Base-by-base conservation (phyloP, 2,329 filamentous ascomycete genomes). In the Cryphonectria parasitica region DNA sequence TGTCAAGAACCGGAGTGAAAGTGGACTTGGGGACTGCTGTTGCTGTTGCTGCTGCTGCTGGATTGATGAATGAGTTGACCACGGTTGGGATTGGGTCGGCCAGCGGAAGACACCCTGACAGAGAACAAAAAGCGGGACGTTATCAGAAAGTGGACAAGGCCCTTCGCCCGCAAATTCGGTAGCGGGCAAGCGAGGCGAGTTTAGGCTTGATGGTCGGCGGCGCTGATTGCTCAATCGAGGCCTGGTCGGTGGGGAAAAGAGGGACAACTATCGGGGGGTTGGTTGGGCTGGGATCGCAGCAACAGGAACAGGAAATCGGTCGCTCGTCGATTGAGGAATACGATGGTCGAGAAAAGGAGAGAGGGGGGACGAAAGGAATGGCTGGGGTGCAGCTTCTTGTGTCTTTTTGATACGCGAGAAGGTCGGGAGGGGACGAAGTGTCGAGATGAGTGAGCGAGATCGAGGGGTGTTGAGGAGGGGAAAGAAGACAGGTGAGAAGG, bases 111-210 rank as follows among this genome's bases (percentile, higher is more conserved):
- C 65, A 65, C 68, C 70, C 68, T 70, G 67, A 71, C 71, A 72
- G 71, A 72, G 71, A 72, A 63, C 54, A 66, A 72, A 72, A 72
- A 72, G 69, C 71, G 71, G 71, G 71, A 72, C 71, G 71, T 72
- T 72, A 71, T 72, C 71, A 72, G 66, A 71, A 71, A 67, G 64
- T 39, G 71, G 68, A 71, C 71, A 71, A 70, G 71, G 63, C 66
- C 28, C 62, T 68, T 49, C 68, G 64, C 63, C 62, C 67, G 64
- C 65, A 64, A 62, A 66, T 58, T 69, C 70, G 64, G 67, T 64
- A 71, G 70, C 70, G 64, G 43, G 45, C 70, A 71, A 66, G 70
- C 64, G 64, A 68, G 68, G 58, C 71, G 63, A 60, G 34, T 66
- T 58, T 68, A 56, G 70, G 60, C 56, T 63, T 60, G 66, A 63